phyloP scores from a whole-genome alignment of 768 basidiomycete species.

The Tylopilus subfusipes region DNA sequence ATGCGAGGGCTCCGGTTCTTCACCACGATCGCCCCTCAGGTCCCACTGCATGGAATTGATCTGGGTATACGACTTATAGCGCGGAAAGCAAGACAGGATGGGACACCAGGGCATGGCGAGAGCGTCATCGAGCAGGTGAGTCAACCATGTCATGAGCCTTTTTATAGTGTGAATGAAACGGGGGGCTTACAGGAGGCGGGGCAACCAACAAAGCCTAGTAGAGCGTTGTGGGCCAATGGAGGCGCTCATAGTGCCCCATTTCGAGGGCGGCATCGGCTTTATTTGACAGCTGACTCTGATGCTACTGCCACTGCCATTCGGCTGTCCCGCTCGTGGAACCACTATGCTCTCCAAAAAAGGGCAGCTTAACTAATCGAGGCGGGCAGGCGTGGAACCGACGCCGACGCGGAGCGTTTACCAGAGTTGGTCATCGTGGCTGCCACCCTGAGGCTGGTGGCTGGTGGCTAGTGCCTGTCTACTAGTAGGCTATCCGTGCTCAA shows the following conservation, averaged over 20 bases:
- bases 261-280: conserved; percentile 23
- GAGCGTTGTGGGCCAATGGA: conserved; percentile 17
- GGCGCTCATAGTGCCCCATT: conserved; percentile 19
- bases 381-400: background rate
- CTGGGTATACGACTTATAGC: conserved; percentile 33
- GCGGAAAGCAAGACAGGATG: conserved; percentile 29
- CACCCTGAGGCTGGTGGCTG: no score
- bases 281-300: conserved; percentile 26
- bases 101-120: conserved; percentile 31
- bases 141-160: conserved; percentile 6
- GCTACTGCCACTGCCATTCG: background rate
- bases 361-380: conserved; percentile 17
- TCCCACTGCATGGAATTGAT: conserved; percentile 33
- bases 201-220: conserved; percentile 24
- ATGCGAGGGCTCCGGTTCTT: conserved; percentile 14
- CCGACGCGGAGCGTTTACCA: no score
- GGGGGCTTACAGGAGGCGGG: conserved; percentile 20
- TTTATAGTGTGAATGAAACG: conserved; percentile 24
- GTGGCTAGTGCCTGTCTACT: no score
- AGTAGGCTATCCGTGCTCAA: no score
- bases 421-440: no score
- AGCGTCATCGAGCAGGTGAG: conserved; percentile 9
- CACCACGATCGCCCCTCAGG: conserved; percentile 12
- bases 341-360: conserved; percentile 18
- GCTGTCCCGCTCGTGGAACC: background rate